Evolutionary conservation across 352 stramenopile genomes (phyloP), one percentile per base, ranked within the genome.

Genomic region (Phytophthora sansomeana): DNA sequence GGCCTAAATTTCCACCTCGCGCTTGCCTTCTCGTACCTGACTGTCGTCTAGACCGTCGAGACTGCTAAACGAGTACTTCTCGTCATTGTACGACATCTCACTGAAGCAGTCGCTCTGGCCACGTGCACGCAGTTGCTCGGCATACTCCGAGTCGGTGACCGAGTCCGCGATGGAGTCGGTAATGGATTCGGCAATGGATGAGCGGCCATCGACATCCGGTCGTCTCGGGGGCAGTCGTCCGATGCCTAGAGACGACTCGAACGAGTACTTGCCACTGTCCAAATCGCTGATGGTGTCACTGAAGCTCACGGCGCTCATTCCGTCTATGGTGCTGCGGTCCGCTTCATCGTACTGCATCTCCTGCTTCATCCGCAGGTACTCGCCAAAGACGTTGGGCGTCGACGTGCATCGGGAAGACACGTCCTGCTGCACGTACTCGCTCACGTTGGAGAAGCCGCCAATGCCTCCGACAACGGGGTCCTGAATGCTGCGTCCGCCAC

Each of bases 11-110:
- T 92, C 81, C 39, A 92, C 76, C 64, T 92, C 81, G 14, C 81
- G 81, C 46, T 88, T 72, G 59, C 62, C 48, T 17, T 75, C 50
- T 64, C 73, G 69, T 46, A 76, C 63, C 19, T 78, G 62, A 50
- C 69, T 85, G 58, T 72, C 61, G 52, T 77, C 69, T 7, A 83
- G 58, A 30, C 63, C 63, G 19, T 88, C 79, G 5, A 75, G 35
- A 46, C 77, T 80, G 39, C 75, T 86, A 55, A 92, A 90, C 14
- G 75, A 87, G 69, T 92, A 92, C 58, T 89, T 92, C 49, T 92
- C 83, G 60, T 92, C 83, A 56, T 92, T 92, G 81, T 90, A 90
- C 43, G 83, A 92, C 81, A 92, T 90, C 51, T 92, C 83, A 44
- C 77, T 89, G 74, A 71, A 89, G 70, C 81, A 90, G 59, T 92